Base-by-base conservation (phyloP, 2,329 filamentous ascomycete species). In the Neopestalotiopsis rosae region DNA sequence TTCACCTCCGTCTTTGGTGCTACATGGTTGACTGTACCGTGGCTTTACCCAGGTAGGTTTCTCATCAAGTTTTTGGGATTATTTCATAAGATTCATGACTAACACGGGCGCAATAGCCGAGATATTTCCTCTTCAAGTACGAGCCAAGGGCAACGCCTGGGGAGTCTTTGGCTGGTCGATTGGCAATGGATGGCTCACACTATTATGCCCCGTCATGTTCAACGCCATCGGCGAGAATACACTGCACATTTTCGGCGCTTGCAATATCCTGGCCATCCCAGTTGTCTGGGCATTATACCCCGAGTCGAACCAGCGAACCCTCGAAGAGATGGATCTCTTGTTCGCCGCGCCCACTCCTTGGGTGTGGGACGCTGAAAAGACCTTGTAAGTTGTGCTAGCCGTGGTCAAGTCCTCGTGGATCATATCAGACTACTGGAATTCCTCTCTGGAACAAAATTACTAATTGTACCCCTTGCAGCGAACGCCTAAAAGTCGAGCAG, bases 161-260 rank as follows among this genome's bases (percentile, higher is more conserved):
- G 91, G 92, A 24, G 91, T 94, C 0, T 87, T 93, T 0, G 92
- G 92, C 0, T 94, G 92, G 92, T 88, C 85, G 14, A 92, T 94
- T 65, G 92, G 92, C 0, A 93, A 93, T 72, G 91, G 91, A 17
- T 92, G 90, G 89, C 69, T 78, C 56, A 78, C 70, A 28, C 66
- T 72, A 61, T 58, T 74, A 40, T 75, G 76, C 68, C 68, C 73
- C 13, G 71, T 73, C 62, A 62, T 76, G 68, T 83, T 78, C 76
- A 62, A 56, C 68, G 82, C 84, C 5, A 88, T 94, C 65, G 85
- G 87, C 28, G 90, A 93, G 71, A 93, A 92, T 75, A 94, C 91
- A 0, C 82, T 94, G 1, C 92, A 93, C 76, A 90, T 94, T 65
- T 94, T 94, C 73, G 92, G 87, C 1, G 89, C 86, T 4, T 88